Base-by-base conservation (phyloP, 495 filamentous ascomycete species). In the Penicillium robsamsonii region DNA sequence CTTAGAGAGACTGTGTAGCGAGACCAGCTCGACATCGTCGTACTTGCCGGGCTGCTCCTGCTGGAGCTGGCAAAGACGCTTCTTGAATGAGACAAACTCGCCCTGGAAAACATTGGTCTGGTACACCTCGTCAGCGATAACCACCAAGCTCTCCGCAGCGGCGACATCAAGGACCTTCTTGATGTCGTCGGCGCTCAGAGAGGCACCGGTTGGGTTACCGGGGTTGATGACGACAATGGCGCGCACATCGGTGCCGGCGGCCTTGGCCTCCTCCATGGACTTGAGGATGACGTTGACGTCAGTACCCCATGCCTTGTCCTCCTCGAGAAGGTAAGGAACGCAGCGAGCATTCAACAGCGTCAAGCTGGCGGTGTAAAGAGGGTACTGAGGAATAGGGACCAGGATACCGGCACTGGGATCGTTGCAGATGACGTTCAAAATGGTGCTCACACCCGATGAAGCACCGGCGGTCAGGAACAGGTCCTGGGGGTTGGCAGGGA, bases 191-290 rank as follows among this genome's bases (percentile, higher is more conserved):
- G 86, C 75, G 40, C 84, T 74, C 24, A 98, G 81, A 55, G 86
- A 91, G 46, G 91, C 91, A 57, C 94, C 94, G 0, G 94, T 98
- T 4, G 94, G 94, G 77, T 98, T 98, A 43, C 94, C 94, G 1
- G 94, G 94, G 80, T 98, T 98, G 78, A 98, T 97, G 57, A 97
- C 88, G 53, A 92, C 93, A 60, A 98, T 89, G 60, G 90, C 88
- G 56, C 92, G 90, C 25, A 96, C 87, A 61, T 98, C 90, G 55
- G 84, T 88, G 52, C 90, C 92, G 31, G 88, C 81, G 17, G 71
- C 71, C 66, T 84, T 83, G 62, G 93, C 94, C 62, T 87, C 82
- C 56, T 78, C 75, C 62, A 92, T 79, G 2, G 91, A 80, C 18
- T 78, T 67, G 58, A 81, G 80, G 66, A 98, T 94, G n/a, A 80